These are phyloP conservation scores for Amyloporia xantha DNA, from an alignment of 768 basidiomycete species.

Conservation along the genomic window DNA sequence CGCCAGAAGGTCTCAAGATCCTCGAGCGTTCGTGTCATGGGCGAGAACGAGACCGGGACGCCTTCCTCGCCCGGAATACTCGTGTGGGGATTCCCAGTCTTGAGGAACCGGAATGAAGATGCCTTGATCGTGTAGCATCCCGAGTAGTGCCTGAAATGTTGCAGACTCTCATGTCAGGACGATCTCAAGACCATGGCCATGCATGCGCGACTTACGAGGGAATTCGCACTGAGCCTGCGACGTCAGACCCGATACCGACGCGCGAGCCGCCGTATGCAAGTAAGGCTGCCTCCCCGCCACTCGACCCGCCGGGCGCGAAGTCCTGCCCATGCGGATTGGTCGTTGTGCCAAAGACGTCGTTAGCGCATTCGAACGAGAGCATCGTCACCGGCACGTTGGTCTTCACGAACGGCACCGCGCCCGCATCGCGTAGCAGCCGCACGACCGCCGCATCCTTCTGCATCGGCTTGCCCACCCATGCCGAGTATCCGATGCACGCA, in stretches of 20 bases:
- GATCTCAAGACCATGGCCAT: too few species aligned
- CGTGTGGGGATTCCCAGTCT: slow-evolving; percentile 25
- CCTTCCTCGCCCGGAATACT: slow-evolving; percentile 38
- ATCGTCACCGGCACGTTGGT: slow-evolving; percentile 40
- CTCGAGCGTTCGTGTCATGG: slow-evolving; percentile 39
- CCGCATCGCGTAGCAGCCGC: slow-evolving; percentile 34
- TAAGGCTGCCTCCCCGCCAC: slow-evolving; percentile 45
- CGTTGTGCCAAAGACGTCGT: slow-evolving; percentile 41
- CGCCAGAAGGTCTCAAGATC: slow-evolving; percentile 40
- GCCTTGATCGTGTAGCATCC: slow-evolving; percentile 40
- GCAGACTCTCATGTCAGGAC: too few species aligned
- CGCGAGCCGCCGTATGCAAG: slow-evolving; percentile 39
- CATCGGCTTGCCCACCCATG: slow-evolving; percentile 31
- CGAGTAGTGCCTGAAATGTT: slow-evolving; percentile 24
- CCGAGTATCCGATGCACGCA: slow-evolving; percentile 43
- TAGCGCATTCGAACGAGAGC: slow-evolving; percentile 33
- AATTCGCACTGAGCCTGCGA: slow-evolving; percentile 43
- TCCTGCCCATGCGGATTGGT: slow-evolving; percentile 39
- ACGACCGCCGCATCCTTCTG: slow-evolving; percentile 32
- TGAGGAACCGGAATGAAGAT: slow-evolving; percentile 32
- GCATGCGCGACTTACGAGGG: slow-evolving; percentile 40
- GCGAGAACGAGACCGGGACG: slow-evolving; percentile 31
- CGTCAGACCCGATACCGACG: slow-evolving; percentile 43
- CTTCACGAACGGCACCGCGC: slow-evolving; percentile 36
- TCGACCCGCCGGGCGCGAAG: slow-evolving; percentile 39